Evolutionary conservation across 2,329 filamentous ascomycete species (phyloP), one percentile per base, ranked within the genome.

Genomic region (Bipolaris sorokiniana): DNA sequence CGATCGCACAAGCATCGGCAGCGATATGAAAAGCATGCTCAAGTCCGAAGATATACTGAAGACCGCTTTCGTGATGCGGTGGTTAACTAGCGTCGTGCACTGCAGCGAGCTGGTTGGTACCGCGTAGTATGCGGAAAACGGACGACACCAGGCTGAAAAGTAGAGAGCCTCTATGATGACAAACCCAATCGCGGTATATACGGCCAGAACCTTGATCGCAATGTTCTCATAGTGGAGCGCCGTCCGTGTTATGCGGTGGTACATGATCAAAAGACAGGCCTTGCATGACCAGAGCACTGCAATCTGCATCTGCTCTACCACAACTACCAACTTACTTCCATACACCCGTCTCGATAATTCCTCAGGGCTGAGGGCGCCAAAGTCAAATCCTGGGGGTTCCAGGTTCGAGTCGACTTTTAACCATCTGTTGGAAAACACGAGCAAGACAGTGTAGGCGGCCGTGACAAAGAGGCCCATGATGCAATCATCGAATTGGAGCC

Each of bases 401-500:
- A 82, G 76, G 47, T 82, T 82, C 7, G 76, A 79, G 23, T 72
- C 70, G 3, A 72, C 68, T 50, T 76, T 69, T 6, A 74, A 67
- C 53, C 80, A 78, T 42, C 76, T 74, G 61, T 81, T 82, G 60
- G 80, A 76, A n/a, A 76, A 75, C 11, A 79, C 77, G 31, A 87
- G 77, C 18, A 84, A 76, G 5, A 76, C 76, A 31, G 81, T 83
- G 56, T 86, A 83, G 46, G 75, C 75, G 11, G 74, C 75, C 59
- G 82, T 73, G 7, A 82, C 79, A 52, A 85, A 75, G 7, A 82
- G 40, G 11, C 67, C 70, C 83, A 87, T 87, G 22, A 84, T 73
- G 65, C 81, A 86, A 66, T 88, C 85, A 63, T 87, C 85, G 23
- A 80, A 65, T 63, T 84, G 81, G n/a, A 85, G 79, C 6, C 76